Conservation (phyloP, 208 protist species). For the Porcisia hertigi region DNA sequence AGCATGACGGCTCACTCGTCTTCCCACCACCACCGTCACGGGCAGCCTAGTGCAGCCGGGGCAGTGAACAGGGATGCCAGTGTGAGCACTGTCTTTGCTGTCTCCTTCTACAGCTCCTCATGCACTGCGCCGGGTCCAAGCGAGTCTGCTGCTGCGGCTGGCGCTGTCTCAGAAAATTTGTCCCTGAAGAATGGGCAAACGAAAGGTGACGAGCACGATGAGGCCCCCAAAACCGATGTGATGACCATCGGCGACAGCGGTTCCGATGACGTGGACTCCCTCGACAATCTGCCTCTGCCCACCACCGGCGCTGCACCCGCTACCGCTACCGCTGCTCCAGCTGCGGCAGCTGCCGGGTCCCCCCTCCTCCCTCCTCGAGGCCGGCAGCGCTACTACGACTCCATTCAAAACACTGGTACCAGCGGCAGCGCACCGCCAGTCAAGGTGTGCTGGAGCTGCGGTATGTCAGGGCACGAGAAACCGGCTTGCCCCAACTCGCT, state of each 20-base stretch:
- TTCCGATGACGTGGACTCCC: conserved; percentile 5
- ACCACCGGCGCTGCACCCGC: neutral
- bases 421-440: conserved; percentile 18
- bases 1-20: conserved; percentile 6
- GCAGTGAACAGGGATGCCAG: neutral
- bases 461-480: conserved; percentile 80
- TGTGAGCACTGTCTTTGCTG: conserved; percentile 23
- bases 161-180: neutral
- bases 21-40: neutral
- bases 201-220: neutral
- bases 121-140: neutral
- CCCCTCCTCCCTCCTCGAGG: conserved; percentile 7
- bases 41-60: neutral
- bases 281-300: neutral
- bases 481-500: conserved; percentile 76
- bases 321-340: neutral
- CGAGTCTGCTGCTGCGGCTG: neutral
- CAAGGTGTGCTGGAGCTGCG: conserved; percentile 88
- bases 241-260: conserved; percentile 15
- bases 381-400: conserved; percentile 70
- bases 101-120: conserved; percentile 21
- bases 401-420: conserved; percentile 24
- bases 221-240: neutral
- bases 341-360: conserved; percentile 1
- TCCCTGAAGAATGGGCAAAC: neutral